Evolutionary conservation across 331 rosid species (phyloP), one percentile per base, ranked within the genome.

Genomic region (Erythrophleum ivorense): DNA sequence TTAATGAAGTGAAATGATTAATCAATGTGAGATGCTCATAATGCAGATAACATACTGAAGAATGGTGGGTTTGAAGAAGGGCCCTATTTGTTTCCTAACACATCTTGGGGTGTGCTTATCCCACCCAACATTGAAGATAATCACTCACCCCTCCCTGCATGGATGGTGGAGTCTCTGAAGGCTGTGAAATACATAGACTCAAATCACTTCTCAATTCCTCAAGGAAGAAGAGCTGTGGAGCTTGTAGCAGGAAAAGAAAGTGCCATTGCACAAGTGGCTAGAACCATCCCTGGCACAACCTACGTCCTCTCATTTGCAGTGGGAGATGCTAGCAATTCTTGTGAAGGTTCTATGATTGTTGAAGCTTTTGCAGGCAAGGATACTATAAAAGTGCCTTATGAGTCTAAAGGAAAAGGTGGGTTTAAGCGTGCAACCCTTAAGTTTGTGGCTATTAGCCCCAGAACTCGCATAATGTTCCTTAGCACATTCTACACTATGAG

Each of bases 161-260:
- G 99, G 99, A 96, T 91, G 97, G 98, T 96, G 9, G 99, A 96
- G 64, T 96, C 99, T 9, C 86, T 96, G 11, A 96, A 96, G 59
- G 99, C 99, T 19, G 99, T 96, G 59, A 92, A 86, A 43, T 96
- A 94, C 95, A 87, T 96, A 54, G 99, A 96, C 84, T 88, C 97
- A 1, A 76, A 48, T 15, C 98, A 96, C 45, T 96, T 90, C 90
- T 91, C 98, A 0, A 95, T 96, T 3, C 99, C 99, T 0, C 77
- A 91, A 59, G 98, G 97, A 2, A 88, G 76, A 50, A 84, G 98
- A 41, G 99, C 97, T 0, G 91, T 96, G 14, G 99, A 96, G 75
- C 87, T 96, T 0, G 88, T 96, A 0, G 98, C 97, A 0, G 99
- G 99, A 2, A 96, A 96, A 87, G 99, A 96, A 43, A 96, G 99